Evolutionary conservation across 1,284 basidiomycete genomes (phyloP).

Genomic region (Blastosporella zonata): DNA sequence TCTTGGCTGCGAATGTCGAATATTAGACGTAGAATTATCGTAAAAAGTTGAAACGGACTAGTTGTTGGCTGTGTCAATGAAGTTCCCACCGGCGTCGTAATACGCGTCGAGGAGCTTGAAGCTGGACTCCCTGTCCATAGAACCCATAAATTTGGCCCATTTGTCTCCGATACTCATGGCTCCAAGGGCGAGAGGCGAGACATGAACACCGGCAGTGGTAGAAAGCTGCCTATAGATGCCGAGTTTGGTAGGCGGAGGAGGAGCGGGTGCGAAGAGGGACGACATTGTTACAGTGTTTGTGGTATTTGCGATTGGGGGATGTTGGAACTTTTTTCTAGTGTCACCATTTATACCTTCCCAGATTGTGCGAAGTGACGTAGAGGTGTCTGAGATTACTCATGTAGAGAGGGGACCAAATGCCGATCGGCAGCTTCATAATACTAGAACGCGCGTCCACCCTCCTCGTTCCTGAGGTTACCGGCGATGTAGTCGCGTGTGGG

Average conservation of each 20-base stretch:
- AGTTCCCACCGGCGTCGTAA: conserved; percentile 49
- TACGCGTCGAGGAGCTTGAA: conserved; percentile 50
- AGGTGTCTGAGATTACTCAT: too few species aligned
- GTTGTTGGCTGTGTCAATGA: conserved; percentile 52
- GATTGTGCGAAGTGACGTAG: too few species aligned
- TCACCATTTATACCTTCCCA: too few species aligned
- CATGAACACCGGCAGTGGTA: conserved; percentile 10
- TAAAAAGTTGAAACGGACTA: conserved; percentile 37
- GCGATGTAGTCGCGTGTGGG: too few species aligned
- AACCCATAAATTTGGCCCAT: conserved; percentile 5
- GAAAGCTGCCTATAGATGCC: conserved; percentile 5
- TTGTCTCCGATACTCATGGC: not conserved
- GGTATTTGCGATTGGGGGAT: too few species aligned
- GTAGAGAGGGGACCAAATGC: too few species aligned
- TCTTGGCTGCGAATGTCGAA: conserved; percentile 38
- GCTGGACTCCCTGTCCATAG: conserved; percentile 31
- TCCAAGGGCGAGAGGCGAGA: conserved; percentile 5
- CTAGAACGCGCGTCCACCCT: too few species aligned
- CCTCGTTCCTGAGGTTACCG: too few species aligned
- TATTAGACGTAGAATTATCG: too few species aligned
- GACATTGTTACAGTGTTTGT: not conserved
- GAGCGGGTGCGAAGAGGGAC: not conserved
- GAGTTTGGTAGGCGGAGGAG: conserved; percentile 4
- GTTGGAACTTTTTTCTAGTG: too few species aligned
- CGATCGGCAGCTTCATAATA: too few species aligned